These are phyloP conservation scores for Botrytis paeoniae DNA, from an alignment of 2,329 filamentous ascomycete species.

Conservation along the genomic window DNA sequence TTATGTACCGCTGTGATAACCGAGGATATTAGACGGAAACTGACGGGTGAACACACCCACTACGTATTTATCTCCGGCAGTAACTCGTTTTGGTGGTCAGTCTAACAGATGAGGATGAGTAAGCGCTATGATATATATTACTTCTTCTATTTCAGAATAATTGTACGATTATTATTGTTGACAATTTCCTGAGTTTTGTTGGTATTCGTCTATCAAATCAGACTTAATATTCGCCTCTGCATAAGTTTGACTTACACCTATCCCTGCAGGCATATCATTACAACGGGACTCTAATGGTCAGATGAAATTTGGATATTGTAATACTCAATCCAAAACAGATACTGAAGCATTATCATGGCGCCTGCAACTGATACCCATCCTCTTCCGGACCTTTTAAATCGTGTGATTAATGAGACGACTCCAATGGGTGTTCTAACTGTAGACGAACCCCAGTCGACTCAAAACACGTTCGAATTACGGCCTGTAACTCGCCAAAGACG, in stretches of 20 bases:
- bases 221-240: neutral
- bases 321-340: neutral
- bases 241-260: neutral
- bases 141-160: neutral
- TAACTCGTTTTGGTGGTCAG: neutral
- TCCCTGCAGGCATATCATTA: neutral
- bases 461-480: conserved; percentile 41
- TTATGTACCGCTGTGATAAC: neutral
- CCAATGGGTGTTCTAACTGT: neutral
- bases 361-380: conserved; percentile 14
- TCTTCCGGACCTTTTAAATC: neutral
- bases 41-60: neutral
- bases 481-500: conserved; percentile 40
- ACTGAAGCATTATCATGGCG: neutral
- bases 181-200: neutral
- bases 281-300: neutral
- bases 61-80: neutral
- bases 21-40: neutral
- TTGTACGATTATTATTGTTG: neutral
- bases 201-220: neutral
- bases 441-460: neutral
- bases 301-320: neutral
- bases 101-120: neutral
- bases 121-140: neutral
- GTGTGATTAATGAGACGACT: conserved; percentile 28